Conservation (phyloP, 805 yeast genomes). For the Yarrowia phangngaensis region DNA sequence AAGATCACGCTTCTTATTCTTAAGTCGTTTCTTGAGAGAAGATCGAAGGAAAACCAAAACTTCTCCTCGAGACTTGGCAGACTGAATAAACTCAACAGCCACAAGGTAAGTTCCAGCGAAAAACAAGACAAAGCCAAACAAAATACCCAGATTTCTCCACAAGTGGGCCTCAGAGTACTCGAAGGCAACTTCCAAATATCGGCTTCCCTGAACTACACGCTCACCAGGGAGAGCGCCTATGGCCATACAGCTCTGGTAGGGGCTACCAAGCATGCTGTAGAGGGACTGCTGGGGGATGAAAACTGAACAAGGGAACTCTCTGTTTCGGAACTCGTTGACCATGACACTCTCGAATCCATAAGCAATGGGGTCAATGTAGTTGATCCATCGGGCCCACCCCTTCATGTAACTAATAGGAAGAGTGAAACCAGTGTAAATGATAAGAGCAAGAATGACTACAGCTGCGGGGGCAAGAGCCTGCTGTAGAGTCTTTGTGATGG, state of each 20-base stretch:
- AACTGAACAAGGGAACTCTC: conserved; percentile 39
- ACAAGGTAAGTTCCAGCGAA: conserved; percentile 53
- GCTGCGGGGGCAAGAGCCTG: conserved; percentile 48
- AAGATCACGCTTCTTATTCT: conserved; percentile 6
- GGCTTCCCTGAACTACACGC: conserved; percentile 50
- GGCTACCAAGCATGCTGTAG: conserved; percentile 27
- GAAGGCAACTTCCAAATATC: conserved; percentile 46
- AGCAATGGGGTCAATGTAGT: conserved; percentile 46
- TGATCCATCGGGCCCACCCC: conserved; percentile 53
- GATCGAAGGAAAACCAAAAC: conserved; percentile 49
- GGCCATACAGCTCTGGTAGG: conserved; percentile 49
- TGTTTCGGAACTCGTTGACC: conserved; percentile 45
- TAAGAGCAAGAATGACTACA: conserved; percentile 42
- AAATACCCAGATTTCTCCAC: conserved; percentile 67
- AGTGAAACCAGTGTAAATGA: conserved; percentile 48
- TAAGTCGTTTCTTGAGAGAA: conserved; percentile 1
- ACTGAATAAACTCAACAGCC: conserved; percentile 47
- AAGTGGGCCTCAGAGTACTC: conserved; percentile 47
- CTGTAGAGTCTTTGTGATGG: conserved; percentile 39
- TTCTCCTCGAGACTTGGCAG: conserved; percentile 51
- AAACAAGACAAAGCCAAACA: conserved; percentile 51
- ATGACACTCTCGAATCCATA: conserved; percentile 48
- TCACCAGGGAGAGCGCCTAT: conserved; percentile 57
- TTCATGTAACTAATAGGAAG: conserved; percentile 47
- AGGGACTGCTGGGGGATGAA: conserved; percentile 16